Evolutionary conservation across 78 protist genomes (phyloP), one percentile per base, ranked within the genome.

Genomic region (Ministeria vibrans): DNA sequence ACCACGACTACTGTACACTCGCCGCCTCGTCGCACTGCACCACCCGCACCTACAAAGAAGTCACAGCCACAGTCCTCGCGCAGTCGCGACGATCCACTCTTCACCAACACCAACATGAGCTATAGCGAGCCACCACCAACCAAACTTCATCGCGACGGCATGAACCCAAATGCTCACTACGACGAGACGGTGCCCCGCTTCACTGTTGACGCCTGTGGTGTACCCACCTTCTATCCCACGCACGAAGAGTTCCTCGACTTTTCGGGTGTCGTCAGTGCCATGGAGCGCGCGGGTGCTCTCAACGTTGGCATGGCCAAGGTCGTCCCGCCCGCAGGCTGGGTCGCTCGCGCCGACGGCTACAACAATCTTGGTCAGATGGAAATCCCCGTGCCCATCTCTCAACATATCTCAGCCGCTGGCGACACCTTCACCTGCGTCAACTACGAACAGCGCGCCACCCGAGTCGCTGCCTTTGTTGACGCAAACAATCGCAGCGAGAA

Each of bases 251-350:
- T 71, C 6, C 23, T 2, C 77, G 77, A 71, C 77, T 71, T 71
- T 45, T 27, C 25, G 28, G 77, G 36, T 7, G 42, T 30, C 61
- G 27, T 71, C 6, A 0, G 2, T 27, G 0, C 6, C 32, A 71
- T 71, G 49, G 77, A 71, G 61, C 23, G 41, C 30, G 22, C 1
- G n/a, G 49, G 77, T 41, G 74, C 74, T 11, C 39, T 5, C 20
- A 42, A 71, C 20, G 6, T 27, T 23, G 77, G 77, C 62, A 32
- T 71, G 36, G 77, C 77, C 32, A 71, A 71, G 77, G 76, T 71
- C 43, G 45, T 71, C 77, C 77, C 77, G 30, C 77, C 61, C 38
- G 42, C 9, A 5, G 42, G 62, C 22, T 71, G 77, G 62, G 13
- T 5, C 2, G 22, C 61, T 5, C 6, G 34, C 36, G 44, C 9